Evolutionary conservation across 176 grass and related monocot genomes (phyloP).

Genomic region (Hordeum marinum): DNA sequence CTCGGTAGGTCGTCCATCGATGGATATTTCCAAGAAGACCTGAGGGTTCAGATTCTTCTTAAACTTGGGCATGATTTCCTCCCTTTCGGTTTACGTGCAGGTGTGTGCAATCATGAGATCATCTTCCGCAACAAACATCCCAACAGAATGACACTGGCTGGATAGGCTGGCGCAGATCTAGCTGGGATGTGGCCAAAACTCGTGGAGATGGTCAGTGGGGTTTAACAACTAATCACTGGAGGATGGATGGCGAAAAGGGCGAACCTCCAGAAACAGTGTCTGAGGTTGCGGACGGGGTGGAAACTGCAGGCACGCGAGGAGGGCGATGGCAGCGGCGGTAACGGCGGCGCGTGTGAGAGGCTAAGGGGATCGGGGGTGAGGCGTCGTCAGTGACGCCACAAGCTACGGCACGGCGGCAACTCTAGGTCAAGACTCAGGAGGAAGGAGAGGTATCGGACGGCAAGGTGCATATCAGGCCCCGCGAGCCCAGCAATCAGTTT

Average conservation of each 20-base stretch:
- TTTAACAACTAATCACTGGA: neutral
- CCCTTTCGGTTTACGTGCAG: slow-evolving; percentile 17
- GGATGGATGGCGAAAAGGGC: neutral
- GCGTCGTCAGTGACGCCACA: neutral
- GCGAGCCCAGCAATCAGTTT: neutral
- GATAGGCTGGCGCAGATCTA: neutral
- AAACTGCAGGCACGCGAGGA: neutral
- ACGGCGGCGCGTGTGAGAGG: neutral
- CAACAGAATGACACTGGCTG: neutral
- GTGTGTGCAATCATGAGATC: neutral
- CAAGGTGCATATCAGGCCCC: neutral
- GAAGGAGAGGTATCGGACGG: neutral
- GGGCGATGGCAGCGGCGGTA: neutral
- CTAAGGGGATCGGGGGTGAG: neutral
- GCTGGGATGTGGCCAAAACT: neutral
- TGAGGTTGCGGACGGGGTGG: neutral
- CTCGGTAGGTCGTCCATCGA: slow-evolving; percentile 17
- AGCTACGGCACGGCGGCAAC: slow-evolving; percentile 8
- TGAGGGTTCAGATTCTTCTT: slow-evolving; percentile 43
- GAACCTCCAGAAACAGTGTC: neutral
- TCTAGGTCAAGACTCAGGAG: slow-evolving; percentile 7
- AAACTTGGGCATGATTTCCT: slow-evolving; percentile 38
- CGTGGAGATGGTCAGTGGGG: neutral
- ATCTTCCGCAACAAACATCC: slow-evolving; percentile 13
- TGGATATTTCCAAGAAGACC: slow-evolving; percentile 66